These are phyloP conservation scores for Manihot esculenta DNA, from an alignment of 441 rosid genomes.

Conservation along the genomic window DNA sequence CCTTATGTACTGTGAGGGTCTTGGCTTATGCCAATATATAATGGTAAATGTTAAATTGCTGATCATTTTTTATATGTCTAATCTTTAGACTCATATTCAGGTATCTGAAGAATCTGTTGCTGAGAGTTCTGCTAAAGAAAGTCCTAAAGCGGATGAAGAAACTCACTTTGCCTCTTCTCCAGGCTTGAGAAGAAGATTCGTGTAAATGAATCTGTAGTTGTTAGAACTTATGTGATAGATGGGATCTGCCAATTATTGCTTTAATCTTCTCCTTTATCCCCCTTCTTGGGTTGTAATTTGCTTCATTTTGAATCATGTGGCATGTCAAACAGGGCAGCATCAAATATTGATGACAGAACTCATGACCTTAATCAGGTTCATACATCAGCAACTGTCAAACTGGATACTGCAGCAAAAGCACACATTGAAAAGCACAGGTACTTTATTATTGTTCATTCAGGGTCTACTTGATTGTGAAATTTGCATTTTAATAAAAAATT, in stretches of 20 bases:
- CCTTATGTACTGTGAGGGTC: neutral
- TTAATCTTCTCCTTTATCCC: neutral
- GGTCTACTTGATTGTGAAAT: neutral
- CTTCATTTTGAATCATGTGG: conserved; percentile 7
- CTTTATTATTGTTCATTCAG: neutral
- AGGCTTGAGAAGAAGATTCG: conserved; percentile 65
- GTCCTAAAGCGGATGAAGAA: conserved; percentile 37
- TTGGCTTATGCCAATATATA: neutral
- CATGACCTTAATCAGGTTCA: conserved; percentile 33
- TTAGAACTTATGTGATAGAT: conserved; percentile 1
- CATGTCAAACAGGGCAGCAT: conserved; percentile 36
- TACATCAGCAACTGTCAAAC: conserved; percentile 46
- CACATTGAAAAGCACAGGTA: conserved; percentile 83
- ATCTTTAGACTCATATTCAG: conserved; percentile 37
- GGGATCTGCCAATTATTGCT: conserved; percentile 15
- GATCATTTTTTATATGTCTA: conserved; percentile 2
- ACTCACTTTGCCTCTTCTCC: conserved; percentile 43
- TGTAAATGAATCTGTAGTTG: conserved; percentile 37
- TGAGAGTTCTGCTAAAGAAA: conserved; percentile 34
- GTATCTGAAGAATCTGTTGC: conserved; percentile 33
- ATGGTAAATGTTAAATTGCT: neutral
- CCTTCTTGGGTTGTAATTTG: neutral
- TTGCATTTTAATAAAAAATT: neutral
- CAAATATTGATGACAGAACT: conserved; percentile 37
- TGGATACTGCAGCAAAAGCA: conserved; percentile 51